Conservation (phyloP, 345 rosid species). For the Dipteronia sinensis region DNA sequence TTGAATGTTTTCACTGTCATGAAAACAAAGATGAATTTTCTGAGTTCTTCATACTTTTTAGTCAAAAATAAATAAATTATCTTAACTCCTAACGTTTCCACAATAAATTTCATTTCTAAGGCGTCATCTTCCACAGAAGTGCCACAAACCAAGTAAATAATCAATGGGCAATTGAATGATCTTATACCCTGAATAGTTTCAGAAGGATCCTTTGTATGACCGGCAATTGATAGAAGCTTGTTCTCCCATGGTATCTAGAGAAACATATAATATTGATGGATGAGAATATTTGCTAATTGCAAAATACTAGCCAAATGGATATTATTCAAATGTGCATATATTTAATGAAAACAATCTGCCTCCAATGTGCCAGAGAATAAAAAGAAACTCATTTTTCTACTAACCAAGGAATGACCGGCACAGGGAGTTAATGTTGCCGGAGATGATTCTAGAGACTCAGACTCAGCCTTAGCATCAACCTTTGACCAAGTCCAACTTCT, state of each 20-base stretch:
- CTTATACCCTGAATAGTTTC: slow-evolving; percentile 79
- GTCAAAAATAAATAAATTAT: background rate
- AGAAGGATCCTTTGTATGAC: slow-evolving; percentile 92
- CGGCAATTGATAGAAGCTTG: slow-evolving; percentile 88
- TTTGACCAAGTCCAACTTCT: slow-evolving; percentile 97
- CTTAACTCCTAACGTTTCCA: background rate
- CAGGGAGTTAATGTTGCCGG: slow-evolving; percentile 61
- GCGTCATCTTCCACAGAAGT: background rate
- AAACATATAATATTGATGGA: slow-evolving; percentile 26
- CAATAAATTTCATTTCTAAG: slow-evolving; percentile 4
- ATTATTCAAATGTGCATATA: slow-evolving; percentile 23
- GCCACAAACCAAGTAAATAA: background rate
- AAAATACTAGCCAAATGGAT: slow-evolving; percentile 27
- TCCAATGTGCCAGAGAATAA: slow-evolving; percentile 18
- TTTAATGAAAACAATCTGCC: slow-evolving; percentile 20
- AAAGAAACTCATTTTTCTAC: slow-evolving; percentile 31
- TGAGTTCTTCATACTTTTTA: slow-evolving; percentile 1
- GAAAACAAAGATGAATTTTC: slow-evolving; percentile 17
- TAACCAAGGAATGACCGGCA: slow-evolving; percentile 98
- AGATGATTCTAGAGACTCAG: slow-evolving; percentile 58
- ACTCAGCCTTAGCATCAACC: slow-evolving; percentile 66
- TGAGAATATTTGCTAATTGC: slow-evolving; percentile 21
- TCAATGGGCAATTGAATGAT: background rate
- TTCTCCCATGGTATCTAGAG: slow-evolving; percentile 87
- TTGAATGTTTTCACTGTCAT: slow-evolving; percentile 87